These are phyloP conservation scores for Cyclotella kingstonii DNA, from an alignment of 108 stramenopile genomes.

Conservation along the genomic window DNA sequence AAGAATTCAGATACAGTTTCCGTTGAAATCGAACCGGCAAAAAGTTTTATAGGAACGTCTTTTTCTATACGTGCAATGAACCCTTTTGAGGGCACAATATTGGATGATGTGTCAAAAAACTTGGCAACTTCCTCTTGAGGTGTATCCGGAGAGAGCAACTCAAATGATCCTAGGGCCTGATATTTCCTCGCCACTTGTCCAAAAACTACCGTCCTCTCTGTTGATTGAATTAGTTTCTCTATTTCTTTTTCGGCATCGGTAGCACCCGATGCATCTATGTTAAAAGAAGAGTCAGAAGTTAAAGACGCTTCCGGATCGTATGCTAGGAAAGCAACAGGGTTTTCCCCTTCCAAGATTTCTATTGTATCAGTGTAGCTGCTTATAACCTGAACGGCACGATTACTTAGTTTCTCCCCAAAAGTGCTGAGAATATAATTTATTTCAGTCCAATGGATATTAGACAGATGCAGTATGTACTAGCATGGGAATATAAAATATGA, in stretches of 20 bases:
- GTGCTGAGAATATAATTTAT: not conserved
- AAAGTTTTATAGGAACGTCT: slow-evolving; percentile 39
- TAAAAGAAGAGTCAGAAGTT: not conserved
- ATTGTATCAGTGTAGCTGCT: slow-evolving; percentile 50
- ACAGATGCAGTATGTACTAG: no score
- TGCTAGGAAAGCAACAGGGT: slow-evolving; percentile 59
- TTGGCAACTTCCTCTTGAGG: slow-evolving; percentile 29
- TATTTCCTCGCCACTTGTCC: slow-evolving; percentile 66
- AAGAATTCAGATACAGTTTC: slow-evolving; percentile 52
- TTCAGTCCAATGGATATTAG: not conserved
- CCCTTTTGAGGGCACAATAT: slow-evolving; percentile 4
- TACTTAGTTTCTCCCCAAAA: slow-evolving; percentile 75
- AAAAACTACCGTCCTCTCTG: slow-evolving; percentile 59
- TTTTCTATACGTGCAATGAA: slow-evolving; percentile 57
- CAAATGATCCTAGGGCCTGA: slow-evolving; percentile 64
- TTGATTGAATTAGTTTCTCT: slow-evolving; percentile 45
- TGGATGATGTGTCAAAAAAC: slow-evolving; percentile 29
- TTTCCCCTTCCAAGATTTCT: slow-evolving; percentile 26
- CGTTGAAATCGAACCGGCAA: slow-evolving; percentile 14
- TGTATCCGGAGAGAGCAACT: slow-evolving; percentile 42
- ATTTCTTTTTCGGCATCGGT: slow-evolving; percentile 31
- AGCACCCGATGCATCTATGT: slow-evolving; percentile 39
- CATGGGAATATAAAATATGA: not conserved
- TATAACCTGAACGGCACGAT: slow-evolving; percentile 49
- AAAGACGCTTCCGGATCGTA: slow-evolving; percentile 45